Evolutionary conservation across 805 yeast genomes (phyloP).

Genomic region (Hanseniaspora guilliermondii): DNA sequence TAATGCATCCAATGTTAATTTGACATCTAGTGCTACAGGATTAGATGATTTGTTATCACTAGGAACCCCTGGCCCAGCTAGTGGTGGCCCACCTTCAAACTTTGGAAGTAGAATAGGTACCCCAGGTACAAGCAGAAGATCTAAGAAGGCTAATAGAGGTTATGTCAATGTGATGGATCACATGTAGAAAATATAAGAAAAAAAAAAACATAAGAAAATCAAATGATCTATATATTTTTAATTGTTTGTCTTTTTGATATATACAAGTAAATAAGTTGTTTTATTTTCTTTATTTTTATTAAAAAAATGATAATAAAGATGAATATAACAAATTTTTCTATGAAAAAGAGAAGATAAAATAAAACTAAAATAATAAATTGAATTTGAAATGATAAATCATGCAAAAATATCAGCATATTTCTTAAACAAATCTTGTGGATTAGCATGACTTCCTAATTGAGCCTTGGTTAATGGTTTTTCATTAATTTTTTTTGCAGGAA

Average conservation of each 20-base stretch:
- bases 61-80: slow-evolving; percentile 18
- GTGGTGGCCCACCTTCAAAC: slow-evolving; percentile 11
- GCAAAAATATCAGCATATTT: slow-evolving; percentile 9
- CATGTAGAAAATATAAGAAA: slow-evolving; percentile 11
- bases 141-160: slow-evolving; percentile 41
- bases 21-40: slow-evolving; percentile 29
- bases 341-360: neutral
- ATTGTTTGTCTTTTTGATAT: neutral
- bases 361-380: neutral
- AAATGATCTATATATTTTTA: neutral
- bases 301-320: no score
- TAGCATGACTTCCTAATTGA: neutral
- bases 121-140: slow-evolving; percentile 25
- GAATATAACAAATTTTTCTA: no score
- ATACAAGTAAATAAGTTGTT: neutral
- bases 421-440: neutral
- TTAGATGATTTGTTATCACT: slow-evolving; percentile 37
- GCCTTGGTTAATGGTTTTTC: slow-evolving; percentile 22
- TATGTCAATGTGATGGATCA: slow-evolving; percentile 55
- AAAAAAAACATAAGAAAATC: neutral
- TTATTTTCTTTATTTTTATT: no score
- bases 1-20: slow-evolving; percentile 16
- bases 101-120: slow-evolving; percentile 20
- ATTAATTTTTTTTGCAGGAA: slow-evolving; percentile 45
- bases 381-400: neutral